Conservation (phyloP, 2,329 filamentous ascomycete species). For the Colletotrichum filicis region DNA sequence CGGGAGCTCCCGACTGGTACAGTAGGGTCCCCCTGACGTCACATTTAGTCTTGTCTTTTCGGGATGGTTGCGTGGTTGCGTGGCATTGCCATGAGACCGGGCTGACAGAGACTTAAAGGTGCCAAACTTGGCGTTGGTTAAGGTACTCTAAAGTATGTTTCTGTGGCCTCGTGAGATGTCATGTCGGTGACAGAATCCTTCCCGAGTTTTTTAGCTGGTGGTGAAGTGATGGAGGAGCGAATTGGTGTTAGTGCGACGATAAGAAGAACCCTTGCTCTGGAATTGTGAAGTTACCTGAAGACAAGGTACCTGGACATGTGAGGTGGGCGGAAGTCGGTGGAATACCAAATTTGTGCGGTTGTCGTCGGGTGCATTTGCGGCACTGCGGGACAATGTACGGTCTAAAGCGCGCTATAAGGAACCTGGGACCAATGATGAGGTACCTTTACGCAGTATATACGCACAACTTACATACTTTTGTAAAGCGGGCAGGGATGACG, state of each 20-base stretch:
- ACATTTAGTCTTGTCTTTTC: background rate
- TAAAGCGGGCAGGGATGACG: background rate
- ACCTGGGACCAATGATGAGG: background rate
- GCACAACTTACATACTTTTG: too few relatives aligned
- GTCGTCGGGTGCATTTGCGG: background rate
- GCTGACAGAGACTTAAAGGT: background rate
- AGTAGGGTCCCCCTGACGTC: constrained; percentile 29
- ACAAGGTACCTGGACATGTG: too few relatives aligned
- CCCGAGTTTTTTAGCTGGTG: too few relatives aligned
- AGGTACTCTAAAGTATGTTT: background rate
- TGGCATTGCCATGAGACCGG: background rate
- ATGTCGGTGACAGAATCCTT: background rate
- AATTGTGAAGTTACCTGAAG: too few relatives aligned
- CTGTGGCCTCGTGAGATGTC: background rate
- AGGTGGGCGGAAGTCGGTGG: constrained; percentile 7
- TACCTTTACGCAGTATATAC: too few relatives aligned
- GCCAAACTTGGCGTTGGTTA: background rate
- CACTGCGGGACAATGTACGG: background rate
- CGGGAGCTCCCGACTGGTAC: constrained; percentile 33
- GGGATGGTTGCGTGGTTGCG: background rate
- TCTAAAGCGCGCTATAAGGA: background rate
- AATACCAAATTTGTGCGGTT: constrained; percentile 8
- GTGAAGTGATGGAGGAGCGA: background rate
- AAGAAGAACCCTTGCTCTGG: background rate
- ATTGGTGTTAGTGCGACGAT: background rate